Conservation (phyloP, 805 yeast genomes). For the Zygosaccharomyces kombuchaensis region DNA sequence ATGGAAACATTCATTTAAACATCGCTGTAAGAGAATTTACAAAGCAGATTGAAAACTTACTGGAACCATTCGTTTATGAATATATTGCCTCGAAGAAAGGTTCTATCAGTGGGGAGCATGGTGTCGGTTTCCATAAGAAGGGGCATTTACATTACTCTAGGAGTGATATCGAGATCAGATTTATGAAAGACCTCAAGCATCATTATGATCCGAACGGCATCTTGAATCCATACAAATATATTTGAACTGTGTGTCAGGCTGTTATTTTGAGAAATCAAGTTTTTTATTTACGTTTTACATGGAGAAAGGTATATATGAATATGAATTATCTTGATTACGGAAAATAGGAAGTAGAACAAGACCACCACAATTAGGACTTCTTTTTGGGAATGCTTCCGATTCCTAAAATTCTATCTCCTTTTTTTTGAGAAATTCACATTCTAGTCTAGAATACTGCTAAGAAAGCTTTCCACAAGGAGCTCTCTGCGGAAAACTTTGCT, state of each 20-base stretch:
- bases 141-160: slow-evolving; percentile 79
- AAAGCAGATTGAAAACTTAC: slow-evolving; percentile 62
- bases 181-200: slow-evolving; percentile 68
- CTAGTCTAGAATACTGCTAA: too few relatives aligned
- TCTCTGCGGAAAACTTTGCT: too few relatives aligned
- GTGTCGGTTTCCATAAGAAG: slow-evolving; percentile 88
- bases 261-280: background rate
- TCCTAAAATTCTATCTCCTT: too few relatives aligned
- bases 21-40: slow-evolving; percentile 77
- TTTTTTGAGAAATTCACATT: too few relatives aligned
- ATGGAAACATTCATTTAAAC: slow-evolving; percentile 86
- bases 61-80: slow-evolving; percentile 90
- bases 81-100: slow-evolving; percentile 67
- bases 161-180: slow-evolving; percentile 54
- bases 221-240: slow-evolving; percentile 84
- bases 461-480: too few relatives aligned
- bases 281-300: slow-evolving; percentile 4
- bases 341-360: background rate
- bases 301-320: background rate
- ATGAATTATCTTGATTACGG: background rate
- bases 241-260: slow-evolving; percentile 33
- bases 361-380: background rate
- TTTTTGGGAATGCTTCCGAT: background rate
- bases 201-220: slow-evolving; percentile 82
- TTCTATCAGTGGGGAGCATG: slow-evolving; percentile 90